These are phyloP conservation scores for Auxenochlorella pyrenoidosa DNA, from an alignment of 139 green algal genomes.

Conservation along the genomic window DNA sequence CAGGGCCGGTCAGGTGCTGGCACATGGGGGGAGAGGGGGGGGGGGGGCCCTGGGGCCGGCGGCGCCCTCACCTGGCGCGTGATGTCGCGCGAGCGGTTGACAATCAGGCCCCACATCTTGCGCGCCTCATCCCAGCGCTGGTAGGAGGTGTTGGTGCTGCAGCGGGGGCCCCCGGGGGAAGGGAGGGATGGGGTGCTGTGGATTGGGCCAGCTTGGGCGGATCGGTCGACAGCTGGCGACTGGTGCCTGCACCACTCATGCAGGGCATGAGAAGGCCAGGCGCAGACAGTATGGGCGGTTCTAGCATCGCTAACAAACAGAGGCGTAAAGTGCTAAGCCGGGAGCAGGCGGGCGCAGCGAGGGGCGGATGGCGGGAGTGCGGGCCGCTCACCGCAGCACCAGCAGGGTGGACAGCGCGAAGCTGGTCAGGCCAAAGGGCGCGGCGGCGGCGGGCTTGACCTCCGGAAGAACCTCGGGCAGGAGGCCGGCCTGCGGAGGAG, in stretches of 20 bases:
- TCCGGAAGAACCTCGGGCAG: conserved; percentile 22
- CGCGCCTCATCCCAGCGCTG: conserved; percentile 58
- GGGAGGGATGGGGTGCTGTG: neutral
- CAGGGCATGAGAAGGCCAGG: too few species aligned
- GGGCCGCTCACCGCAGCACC: conserved; percentile 20
- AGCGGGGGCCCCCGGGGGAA: neutral
- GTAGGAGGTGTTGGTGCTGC: conserved; percentile 62
- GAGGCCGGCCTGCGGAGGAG: neutral
- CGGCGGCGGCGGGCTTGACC: neutral
- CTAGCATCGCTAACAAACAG: too few species aligned
- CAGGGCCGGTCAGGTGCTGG: too few species aligned
- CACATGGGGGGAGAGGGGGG: neutral
- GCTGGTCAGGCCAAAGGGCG: conserved; percentile 33
- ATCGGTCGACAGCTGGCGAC: too few species aligned
- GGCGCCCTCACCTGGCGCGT: conserved; percentile 26
- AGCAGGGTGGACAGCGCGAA: conserved; percentile 37
- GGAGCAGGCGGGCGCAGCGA: too few species aligned
- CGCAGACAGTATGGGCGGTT: neutral
- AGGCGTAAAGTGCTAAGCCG: too few species aligned
- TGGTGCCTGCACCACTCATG: too few species aligned
- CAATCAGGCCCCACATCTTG: conserved; percentile 49
- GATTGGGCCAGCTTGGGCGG: neutral
- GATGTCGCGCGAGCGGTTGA: conserved; percentile 50
- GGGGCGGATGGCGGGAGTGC: too few species aligned
- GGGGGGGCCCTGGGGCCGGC: too few species aligned